phyloP scores from a whole-genome alignment of 306 rosid species.

The Lathyrus aphaca region DNA sequence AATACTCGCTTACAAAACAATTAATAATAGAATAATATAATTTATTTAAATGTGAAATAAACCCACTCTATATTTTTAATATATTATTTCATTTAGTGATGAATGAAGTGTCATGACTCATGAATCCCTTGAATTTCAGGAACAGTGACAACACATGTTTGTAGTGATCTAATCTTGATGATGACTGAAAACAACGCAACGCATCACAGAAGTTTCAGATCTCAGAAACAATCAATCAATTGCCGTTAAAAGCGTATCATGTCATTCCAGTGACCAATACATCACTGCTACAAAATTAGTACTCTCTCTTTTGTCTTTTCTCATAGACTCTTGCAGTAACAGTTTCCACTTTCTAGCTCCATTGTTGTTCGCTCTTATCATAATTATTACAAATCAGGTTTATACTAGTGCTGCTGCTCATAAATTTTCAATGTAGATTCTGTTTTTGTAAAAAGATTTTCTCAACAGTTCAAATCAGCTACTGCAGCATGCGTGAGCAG shows the following conservation, averaged over 20 bases:
- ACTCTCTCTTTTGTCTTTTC: conserved; percentile 31
- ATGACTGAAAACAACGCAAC: conserved; percentile 28
- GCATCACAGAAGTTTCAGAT: not conserved
- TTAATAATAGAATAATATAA: no score
- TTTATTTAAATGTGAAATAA: no score
- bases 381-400: not conserved
- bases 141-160: conserved; percentile 18
- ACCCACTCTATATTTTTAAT: no score
- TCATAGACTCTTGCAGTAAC: not conserved
- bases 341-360: conserved; percentile 6
- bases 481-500: conserved; percentile 16
- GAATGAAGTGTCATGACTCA: not conserved
- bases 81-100: not conserved
- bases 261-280: conserved; percentile 33
- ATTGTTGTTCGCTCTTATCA: conserved; percentile 6
- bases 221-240: conserved; percentile 41
- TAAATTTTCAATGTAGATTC: conserved; percentile 16
- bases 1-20: no score
- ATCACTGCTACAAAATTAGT: not conserved
- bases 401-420: not conserved
- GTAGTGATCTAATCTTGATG: not conserved
- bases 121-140: not conserved
- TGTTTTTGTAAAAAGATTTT: conserved; percentile 13
- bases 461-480: conserved; percentile 14
- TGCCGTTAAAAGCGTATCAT: conserved; percentile 41